phyloP scores from a whole-genome alignment of 768 basidiomycete genomes.

The Leccinum imitatum region DNA sequence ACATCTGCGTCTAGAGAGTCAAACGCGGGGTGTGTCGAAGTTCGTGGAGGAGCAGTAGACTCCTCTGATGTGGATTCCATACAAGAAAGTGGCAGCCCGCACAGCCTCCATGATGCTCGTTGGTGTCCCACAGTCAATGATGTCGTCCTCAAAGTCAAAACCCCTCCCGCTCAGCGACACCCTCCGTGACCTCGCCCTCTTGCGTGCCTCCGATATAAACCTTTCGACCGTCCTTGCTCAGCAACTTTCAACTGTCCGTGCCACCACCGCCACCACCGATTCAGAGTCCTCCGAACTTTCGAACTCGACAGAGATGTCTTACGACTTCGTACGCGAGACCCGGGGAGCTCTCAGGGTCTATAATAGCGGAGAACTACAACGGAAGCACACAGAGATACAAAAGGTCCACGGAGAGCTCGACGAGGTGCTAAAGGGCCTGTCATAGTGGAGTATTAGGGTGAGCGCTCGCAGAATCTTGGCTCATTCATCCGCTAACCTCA shows the following conservation, averaged over 20 bases:
- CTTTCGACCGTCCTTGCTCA: constrained; percentile 33
- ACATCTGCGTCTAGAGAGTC: constrained; percentile 54
- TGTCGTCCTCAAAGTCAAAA: constrained; percentile 34
- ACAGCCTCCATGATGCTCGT: neutral
- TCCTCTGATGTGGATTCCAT: constrained; percentile 15
- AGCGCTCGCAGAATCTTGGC: constrained; percentile 1
- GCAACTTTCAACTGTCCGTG: neutral
- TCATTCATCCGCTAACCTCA: neutral
- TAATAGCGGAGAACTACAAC: constrained; percentile 47
- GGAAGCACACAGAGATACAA: constrained; percentile 55
- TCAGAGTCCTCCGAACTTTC: constrained; percentile 11
- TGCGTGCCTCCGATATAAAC: constrained; percentile 57
- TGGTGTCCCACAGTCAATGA: constrained; percentile 13
- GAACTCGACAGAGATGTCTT: constrained; percentile 43
- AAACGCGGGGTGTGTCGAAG: constrained; percentile 49
- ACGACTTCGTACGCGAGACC: constrained; percentile 57
- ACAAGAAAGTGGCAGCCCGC: too few species aligned
- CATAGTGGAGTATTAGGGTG: constrained; percentile 14
- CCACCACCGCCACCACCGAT: constrained; percentile 2
- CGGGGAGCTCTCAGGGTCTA: constrained; percentile 51
- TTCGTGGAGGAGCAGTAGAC: neutral
- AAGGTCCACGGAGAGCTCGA: constrained; percentile 54
- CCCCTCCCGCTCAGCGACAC: constrained; percentile 57
- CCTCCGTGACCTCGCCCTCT: constrained; percentile 69
- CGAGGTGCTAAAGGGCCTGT: constrained; percentile 42